Evolutionary conservation across 108 stramenopile genomes (phyloP).

Genomic region (Cyclostephanos tholiformis): DNA sequence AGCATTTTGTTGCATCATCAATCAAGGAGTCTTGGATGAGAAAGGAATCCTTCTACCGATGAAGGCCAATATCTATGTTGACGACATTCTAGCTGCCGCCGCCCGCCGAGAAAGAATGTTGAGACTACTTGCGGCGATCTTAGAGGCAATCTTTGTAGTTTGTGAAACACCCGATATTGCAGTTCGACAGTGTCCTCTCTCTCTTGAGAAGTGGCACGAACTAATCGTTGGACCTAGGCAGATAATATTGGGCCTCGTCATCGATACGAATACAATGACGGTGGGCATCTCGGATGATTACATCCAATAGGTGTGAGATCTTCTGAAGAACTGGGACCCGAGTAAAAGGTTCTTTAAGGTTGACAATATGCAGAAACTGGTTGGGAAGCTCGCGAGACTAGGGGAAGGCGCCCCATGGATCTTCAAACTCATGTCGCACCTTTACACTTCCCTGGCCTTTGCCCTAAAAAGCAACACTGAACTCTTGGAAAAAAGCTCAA

Average conservation of each 20-base stretch:
- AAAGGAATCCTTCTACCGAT: too few species aligned
- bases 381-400: too few species aligned
- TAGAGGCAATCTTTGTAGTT: constrained; percentile 11
- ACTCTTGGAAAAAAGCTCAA: background rate
- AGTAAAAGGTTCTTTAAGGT: too few species aligned
- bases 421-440: constrained; percentile 11
- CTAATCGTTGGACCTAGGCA: background rate
- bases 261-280: constrained; percentile 1
- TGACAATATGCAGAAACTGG: too few species aligned
- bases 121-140: background rate
- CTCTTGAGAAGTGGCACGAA: too few species aligned
- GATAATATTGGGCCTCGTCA: background rate
- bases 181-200: constrained; percentile 4
- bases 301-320: background rate
- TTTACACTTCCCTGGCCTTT: constrained; percentile 1
- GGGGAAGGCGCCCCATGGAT: too few species aligned
- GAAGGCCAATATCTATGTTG: too few species aligned
- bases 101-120: too few species aligned
- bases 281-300: background rate
- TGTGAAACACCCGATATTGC: background rate
- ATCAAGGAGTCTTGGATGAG: too few species aligned
- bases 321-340: too few species aligned
- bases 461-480: background rate
- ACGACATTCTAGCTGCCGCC: too few species aligned
- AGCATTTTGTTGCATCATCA: too few species aligned